These are phyloP conservation scores for Blastobotrys illinoisensis DNA, from an alignment of 1,139 yeast genomes.

Conservation along the genomic window DNA sequence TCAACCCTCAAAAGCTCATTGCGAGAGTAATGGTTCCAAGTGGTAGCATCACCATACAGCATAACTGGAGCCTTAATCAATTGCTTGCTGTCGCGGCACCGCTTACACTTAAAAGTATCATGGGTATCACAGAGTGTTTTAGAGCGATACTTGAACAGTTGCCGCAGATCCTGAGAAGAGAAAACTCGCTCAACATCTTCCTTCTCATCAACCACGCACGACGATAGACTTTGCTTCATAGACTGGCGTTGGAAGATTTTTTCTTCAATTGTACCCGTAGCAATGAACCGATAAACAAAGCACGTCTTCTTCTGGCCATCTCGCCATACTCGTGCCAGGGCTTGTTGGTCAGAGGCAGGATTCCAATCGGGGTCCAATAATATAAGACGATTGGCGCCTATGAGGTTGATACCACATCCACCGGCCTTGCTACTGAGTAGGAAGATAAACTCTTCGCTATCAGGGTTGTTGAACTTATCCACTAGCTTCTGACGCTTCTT, in stretches of 20 bases:
- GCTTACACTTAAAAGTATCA: conserved; percentile 80
- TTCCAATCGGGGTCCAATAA: conserved; percentile 98
- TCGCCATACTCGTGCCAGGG: conserved; percentile 97
- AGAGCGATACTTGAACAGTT: conserved; percentile 66
- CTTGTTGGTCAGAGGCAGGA: conserved; percentile 98
- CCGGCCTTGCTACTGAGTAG: conserved; percentile 94
- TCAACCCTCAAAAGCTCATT: conserved; percentile 57
- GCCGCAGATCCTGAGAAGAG: conserved; percentile 71
- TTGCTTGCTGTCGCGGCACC: conserved; percentile 70
- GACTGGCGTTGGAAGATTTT: conserved; percentile 94
- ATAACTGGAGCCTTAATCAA: conserved; percentile 67
- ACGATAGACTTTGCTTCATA: conserved; percentile 88
- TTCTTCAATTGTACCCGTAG: conserved; percentile 94
- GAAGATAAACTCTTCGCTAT: conserved; percentile 81
- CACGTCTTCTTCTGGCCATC: conserved; percentile 98
- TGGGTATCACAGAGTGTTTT: conserved; percentile 84
- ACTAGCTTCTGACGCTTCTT: conserved; percentile 91
- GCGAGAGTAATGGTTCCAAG: conserved; percentile 89
- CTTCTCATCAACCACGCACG: conserved; percentile 95
- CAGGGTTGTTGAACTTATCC: conserved; percentile 86
- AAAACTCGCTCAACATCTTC: conserved; percentile 92
- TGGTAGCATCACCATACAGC: conserved; percentile 96
- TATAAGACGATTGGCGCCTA: conserved; percentile 89
- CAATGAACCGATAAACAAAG: conserved; percentile 85
- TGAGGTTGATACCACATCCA: conserved; percentile 95